phyloP scores from a whole-genome alignment of 1,284 basidiomycete genomes.

The Papiliotrema laurentii region DNA sequence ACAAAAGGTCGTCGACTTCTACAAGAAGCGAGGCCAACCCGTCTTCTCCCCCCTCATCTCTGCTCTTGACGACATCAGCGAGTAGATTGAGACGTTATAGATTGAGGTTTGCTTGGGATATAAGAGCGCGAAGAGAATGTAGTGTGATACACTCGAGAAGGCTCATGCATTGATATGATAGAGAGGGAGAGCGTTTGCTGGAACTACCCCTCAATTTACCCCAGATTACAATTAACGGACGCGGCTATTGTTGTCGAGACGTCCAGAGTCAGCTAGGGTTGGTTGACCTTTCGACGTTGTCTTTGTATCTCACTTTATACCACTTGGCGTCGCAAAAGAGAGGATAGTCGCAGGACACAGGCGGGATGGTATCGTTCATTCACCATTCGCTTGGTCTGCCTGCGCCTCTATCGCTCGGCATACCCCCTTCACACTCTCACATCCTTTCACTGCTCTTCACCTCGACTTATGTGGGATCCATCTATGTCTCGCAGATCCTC shows the following conservation, averaged over 20 bases:
- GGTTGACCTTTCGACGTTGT: too few species aligned
- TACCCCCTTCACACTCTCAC: slow-evolving; percentile 29
- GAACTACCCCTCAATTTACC: background rate
- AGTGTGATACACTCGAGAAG: background rate
- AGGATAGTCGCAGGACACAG: too few species aligned
- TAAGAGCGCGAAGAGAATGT: background rate
- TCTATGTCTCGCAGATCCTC: slow-evolving; percentile 48
- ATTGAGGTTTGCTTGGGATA: background rate
- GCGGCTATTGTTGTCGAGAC: too few species aligned
- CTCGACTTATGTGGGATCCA: slow-evolving; percentile 49
- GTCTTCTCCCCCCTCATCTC: slow-evolving; percentile 71
- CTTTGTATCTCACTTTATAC: too few species aligned
- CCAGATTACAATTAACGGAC: background rate
- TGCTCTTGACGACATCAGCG: slow-evolving; percentile 40
- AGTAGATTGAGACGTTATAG: slow-evolving; percentile 12
- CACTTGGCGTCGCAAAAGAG: background rate
- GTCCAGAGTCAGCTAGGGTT: too few species aligned
- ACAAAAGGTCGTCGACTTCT: slow-evolving; percentile 82
- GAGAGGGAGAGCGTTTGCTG: too few species aligned
- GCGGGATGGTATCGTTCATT: slow-evolving; percentile 4
- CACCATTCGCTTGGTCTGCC: slow-evolving; percentile 23
- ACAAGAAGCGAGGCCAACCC: slow-evolving; percentile 70
- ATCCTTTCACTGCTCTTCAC: slow-evolving; percentile 43
- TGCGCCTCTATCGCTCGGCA: slow-evolving; percentile 15
- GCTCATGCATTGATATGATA: background rate